phyloP scores from a whole-genome alignment of 192 early-diverging fungal genomes.

The Ambispora gerdemannii region DNA sequence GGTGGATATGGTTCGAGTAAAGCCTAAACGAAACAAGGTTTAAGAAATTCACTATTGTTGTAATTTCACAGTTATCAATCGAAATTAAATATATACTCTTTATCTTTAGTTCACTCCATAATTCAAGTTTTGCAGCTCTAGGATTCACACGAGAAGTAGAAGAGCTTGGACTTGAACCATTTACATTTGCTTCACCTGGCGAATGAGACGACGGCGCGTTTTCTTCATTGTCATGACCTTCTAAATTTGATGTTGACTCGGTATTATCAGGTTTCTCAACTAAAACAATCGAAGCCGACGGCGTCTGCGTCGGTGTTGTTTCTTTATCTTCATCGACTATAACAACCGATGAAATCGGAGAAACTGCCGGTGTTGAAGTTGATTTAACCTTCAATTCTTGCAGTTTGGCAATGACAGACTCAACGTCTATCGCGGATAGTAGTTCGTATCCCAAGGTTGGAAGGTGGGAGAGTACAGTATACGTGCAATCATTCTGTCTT shows the following conservation, averaged over 20 bases:
- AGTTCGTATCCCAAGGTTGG: conserved; percentile 79
- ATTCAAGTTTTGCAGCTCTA: conserved; percentile 59
- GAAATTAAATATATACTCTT: conserved; percentile 49
- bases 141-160: conserved; percentile 25
- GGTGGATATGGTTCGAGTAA: conserved; percentile 80
- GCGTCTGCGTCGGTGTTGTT: conserved; percentile 1
- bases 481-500: conserved; percentile 89
- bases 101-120: conserved; percentile 91
- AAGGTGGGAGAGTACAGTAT: conserved; percentile 78
- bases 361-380: neutral
- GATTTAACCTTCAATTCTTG: conserved; percentile 45
- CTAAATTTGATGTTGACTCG: neutral
- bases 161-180: neutral
- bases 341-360: neutral
- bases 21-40: conserved; percentile 48
- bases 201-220: neutral
- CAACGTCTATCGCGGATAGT: conserved; percentile 75
- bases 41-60: neutral
- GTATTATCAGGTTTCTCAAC: neutral
- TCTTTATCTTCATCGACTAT: conserved; percentile 29
- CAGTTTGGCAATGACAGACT: conserved; percentile 62
- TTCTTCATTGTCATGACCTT: neutral
- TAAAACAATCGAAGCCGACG: neutral
- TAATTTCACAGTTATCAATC: conserved; percentile 1
- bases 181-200: neutral